Conservation (phyloP, 148 eudicot genomes). For the Vaccinium vitisidaea region DNA sequence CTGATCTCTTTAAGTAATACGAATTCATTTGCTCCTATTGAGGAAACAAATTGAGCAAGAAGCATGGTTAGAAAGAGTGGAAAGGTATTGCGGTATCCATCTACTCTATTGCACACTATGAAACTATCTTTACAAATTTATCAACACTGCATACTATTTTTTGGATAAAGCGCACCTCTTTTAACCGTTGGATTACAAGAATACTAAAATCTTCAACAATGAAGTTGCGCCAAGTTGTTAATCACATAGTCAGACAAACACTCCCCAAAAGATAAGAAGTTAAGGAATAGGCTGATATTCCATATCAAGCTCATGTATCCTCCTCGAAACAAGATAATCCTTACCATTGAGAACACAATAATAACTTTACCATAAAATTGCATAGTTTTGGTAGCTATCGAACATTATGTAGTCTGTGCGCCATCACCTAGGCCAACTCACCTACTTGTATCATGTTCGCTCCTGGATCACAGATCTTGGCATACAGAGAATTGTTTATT, state of each 20-base stretch:
- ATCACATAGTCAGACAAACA: not conserved
- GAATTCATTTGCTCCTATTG: conserved; percentile 42
- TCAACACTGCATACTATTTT: not conserved
- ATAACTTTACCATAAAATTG: too few relatives aligned
- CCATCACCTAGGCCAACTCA: too few relatives aligned
- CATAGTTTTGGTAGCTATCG: too few relatives aligned
- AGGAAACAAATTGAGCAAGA: conserved; percentile 9
- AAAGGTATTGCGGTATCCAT: not conserved
- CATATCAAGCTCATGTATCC: not conserved
- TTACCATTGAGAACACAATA: too few relatives aligned
- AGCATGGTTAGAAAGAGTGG: not conserved
- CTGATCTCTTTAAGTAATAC: conserved; percentile 49
- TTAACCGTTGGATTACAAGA: not conserved
- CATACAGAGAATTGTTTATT: too few relatives aligned
- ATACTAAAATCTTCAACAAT: not conserved
- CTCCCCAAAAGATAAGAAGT: not conserved
- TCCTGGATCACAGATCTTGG: too few relatives aligned
- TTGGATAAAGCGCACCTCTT: not conserved
- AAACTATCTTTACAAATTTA: not conserved
- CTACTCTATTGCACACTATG: not conserved
- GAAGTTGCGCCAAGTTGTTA: not conserved
- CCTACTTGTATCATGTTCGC: too few relatives aligned
- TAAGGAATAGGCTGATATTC: not conserved
- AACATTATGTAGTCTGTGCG: too few relatives aligned
- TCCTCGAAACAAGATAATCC: not conserved